phyloP scores from a whole-genome alignment of 2,329 filamentous ascomycete genomes.

The Neospermospora avenae region DNA sequence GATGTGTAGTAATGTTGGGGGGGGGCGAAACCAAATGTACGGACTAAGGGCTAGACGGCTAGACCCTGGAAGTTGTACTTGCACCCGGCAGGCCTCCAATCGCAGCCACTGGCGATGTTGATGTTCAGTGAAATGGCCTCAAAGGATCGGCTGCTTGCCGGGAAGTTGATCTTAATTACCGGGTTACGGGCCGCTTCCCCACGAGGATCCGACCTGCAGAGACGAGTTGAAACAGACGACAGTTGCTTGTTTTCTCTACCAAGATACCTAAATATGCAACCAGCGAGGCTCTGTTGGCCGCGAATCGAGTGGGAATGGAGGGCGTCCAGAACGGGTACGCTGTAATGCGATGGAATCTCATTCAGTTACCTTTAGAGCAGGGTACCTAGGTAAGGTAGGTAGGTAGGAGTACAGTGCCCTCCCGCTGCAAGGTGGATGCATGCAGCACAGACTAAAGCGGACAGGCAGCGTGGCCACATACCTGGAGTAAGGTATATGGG shows the following conservation, averaged over 20 bases:
- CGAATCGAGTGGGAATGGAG: no score
- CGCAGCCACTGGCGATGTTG: background rate
- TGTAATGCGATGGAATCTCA: background rate
- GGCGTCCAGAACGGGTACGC: background rate
- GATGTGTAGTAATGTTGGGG: background rate
- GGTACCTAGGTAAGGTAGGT: no score
- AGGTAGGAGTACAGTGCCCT: no score
- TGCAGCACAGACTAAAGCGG: background rate
- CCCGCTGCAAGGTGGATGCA: background rate
- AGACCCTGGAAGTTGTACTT: background rate
- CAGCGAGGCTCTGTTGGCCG: background rate
- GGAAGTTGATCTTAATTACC: background rate
- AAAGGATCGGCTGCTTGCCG: background rate
- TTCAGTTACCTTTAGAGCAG: no score
- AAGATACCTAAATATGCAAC: background rate
- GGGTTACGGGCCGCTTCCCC: background rate
- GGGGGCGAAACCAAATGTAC: background rate
- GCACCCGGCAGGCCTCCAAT: background rate
- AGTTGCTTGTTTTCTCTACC: background rate
- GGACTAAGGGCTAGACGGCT: background rate
- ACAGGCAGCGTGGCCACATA: background rate
- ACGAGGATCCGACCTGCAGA: background rate
- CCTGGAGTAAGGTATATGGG: background rate
- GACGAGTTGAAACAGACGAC: background rate
- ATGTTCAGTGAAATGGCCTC: background rate